These are phyloP conservation scores for Cotoneaster glaucophyllus DNA, from an alignment of 306 rosid genomes.

Conservation along the genomic window DNA sequence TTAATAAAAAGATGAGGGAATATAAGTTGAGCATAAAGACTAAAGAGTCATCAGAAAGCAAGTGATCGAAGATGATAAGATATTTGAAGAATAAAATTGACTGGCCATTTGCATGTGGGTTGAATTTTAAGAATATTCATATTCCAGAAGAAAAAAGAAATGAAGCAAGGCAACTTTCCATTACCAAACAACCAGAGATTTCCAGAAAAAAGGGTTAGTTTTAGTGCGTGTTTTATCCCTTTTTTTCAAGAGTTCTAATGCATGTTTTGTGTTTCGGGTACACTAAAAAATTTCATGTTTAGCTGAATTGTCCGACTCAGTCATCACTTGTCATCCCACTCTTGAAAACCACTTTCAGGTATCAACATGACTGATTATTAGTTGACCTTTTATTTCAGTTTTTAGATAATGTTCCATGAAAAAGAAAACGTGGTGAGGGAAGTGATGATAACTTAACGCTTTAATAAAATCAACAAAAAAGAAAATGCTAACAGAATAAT, in stretches of 20 bases:
- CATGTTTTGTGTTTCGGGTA: too few species aligned
- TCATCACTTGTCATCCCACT: neutral
- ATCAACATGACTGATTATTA: too few species aligned
- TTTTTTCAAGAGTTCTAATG: too few species aligned
- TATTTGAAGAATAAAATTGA: constrained; percentile 44
- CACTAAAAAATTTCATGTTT: too few species aligned
- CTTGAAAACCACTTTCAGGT: too few species aligned
- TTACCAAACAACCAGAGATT: neutral
- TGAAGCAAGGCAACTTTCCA: neutral
- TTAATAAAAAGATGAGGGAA: constrained; percentile 5
- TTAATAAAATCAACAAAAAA: neutral
- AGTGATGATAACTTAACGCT: neutral
- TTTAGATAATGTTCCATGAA: neutral
- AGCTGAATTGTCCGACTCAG: too few species aligned
- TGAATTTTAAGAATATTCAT: constrained; percentile 34
- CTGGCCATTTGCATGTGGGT: constrained; percentile 30
- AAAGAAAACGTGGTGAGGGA: neutral
- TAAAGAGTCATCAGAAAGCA: constrained; percentile 28
- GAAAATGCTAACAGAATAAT: constrained; percentile 1
- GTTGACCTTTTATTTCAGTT: neutral
- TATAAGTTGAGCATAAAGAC: constrained; percentile 8
- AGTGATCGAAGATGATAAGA: constrained; percentile 11
- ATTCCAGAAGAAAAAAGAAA: neutral
- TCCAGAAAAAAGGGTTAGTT: neutral
- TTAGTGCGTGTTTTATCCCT: too few species aligned